These are phyloP conservation scores for Chondrostereum purpureum DNA, from an alignment of 1,284 basidiomycete genomes.

Conservation along the genomic window DNA sequence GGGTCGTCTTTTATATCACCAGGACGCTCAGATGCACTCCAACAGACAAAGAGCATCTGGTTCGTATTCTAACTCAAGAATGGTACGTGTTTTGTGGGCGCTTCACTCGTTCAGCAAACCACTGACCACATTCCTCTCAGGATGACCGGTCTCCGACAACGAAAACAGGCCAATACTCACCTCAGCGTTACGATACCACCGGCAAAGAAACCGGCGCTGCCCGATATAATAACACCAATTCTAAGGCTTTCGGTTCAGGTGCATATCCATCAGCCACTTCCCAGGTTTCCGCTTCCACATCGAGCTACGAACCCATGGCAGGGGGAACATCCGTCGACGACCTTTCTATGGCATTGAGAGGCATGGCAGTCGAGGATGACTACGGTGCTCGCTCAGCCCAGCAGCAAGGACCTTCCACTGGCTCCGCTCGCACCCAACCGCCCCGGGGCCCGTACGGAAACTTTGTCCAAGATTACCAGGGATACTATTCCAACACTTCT, in stretches of 20 bases:
- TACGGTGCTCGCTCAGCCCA: slow-evolving; percentile 22
- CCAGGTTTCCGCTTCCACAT: slow-evolving; percentile 15
- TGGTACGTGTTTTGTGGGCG: slow-evolving; percentile 34
- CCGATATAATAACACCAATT: slow-evolving; percentile 38
- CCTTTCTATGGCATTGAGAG: slow-evolving; percentile 49
- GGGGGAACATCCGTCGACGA: slow-evolving; percentile 43
- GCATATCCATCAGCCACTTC: slow-evolving; percentile 26
- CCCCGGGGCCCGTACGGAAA: slow-evolving; percentile 30
- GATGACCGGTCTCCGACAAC: slow-evolving; percentile 39
- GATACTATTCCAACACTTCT: slow-evolving; percentile 45
- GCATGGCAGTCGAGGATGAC: slow-evolving; percentile 66
- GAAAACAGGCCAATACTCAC: slow-evolving; percentile 45
- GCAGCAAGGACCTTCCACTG: slow-evolving; percentile 19
- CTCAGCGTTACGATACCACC: slow-evolving; percentile 44
- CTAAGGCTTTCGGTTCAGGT: slow-evolving; percentile 31
- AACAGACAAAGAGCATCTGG: slow-evolving; percentile 43
- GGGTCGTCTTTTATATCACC: too few relatives aligned
- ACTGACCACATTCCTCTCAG: slow-evolving; percentile 26
- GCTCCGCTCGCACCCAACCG: slow-evolving; percentile 3
- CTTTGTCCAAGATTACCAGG: slow-evolving; percentile 51
- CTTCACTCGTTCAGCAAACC: slow-evolving; percentile 9
- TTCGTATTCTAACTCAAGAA: slow-evolving; percentile 33
- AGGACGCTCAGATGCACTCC: slow-evolving; percentile 38
- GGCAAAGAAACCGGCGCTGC: slow-evolving; percentile 33
- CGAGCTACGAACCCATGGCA: slow-evolving; percentile 36